Evolutionary conservation across 257 asterid genomes (phyloP).

Genomic region (Solanum phureja): DNA sequence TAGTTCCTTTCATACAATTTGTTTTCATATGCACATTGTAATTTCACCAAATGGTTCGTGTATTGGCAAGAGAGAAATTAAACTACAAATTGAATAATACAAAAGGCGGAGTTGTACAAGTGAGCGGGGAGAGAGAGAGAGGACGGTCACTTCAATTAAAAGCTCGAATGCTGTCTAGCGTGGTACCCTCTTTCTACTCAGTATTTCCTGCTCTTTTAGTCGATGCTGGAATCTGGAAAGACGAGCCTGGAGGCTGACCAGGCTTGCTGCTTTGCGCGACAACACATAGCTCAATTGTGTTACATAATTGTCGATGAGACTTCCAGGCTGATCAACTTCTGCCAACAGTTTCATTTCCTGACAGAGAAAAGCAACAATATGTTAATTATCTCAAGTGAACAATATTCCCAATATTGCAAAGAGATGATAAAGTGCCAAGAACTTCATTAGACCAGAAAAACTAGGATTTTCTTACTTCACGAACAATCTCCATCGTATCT

Average conservation of each 20-base stretch:
- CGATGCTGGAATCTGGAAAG: constrained; percentile 98
- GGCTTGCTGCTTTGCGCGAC: constrained; percentile 94
- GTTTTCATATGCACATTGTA: background rate
- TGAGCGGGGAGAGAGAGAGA: background rate
- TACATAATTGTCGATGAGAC: constrained; percentile 86
- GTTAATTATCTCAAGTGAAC: background rate
- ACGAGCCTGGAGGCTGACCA: constrained; percentile 96
- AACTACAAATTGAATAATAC: background rate
- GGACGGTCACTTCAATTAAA: background rate
- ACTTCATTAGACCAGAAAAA: too few species aligned
- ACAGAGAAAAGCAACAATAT: constrained; percentile 1
- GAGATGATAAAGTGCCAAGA: background rate
- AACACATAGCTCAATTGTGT: constrained; percentile 84
- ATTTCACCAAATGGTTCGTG: background rate
- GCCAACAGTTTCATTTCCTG: constrained; percentile 99
- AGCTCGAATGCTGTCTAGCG: constrained; percentile 24
- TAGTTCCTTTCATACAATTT: background rate
- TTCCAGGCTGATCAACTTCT: constrained; percentile 97
- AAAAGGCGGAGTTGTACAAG: background rate
- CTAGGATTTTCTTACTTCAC: constrained; percentile 49
- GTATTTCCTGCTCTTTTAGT: constrained; percentile 86
- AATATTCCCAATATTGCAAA: background rate
- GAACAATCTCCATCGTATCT: constrained; percentile 99
- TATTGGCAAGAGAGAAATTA: background rate
- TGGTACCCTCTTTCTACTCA: constrained; percentile 83